These are phyloP conservation scores for Echeveria elegans DNA, from an alignment of 164 flowering plant genomes.

Conservation along the genomic window DNA sequence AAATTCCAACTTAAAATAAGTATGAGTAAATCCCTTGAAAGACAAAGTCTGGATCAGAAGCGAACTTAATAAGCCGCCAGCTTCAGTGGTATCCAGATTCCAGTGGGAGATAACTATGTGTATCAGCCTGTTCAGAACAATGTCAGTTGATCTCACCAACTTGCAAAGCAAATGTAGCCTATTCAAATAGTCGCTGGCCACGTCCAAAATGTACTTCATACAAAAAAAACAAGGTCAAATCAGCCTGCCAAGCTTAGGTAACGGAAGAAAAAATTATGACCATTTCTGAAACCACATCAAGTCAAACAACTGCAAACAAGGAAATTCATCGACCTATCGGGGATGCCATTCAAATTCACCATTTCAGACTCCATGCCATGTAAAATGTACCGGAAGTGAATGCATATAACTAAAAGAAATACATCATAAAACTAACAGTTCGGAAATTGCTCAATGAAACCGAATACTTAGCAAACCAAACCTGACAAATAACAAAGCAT, in stretches of 20 bases:
- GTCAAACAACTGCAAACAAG: not conserved
- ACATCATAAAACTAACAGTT: too few species aligned
- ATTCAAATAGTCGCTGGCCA: slow-evolving; percentile 89
- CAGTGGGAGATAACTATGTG: not conserved
- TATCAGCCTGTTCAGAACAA: slow-evolving; percentile 76
- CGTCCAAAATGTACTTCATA: slow-evolving; percentile 73
- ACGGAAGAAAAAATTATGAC: not conserved
- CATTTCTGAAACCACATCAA: not conserved
- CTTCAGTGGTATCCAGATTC: not conserved
- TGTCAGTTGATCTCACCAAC: slow-evolving; percentile 90
- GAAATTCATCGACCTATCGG: not conserved
- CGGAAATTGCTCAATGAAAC: too few species aligned
- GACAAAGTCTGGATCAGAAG: not conserved
- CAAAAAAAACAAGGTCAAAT: not conserved
- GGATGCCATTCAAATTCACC: not conserved
- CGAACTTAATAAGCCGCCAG: not conserved
- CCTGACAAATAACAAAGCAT: too few species aligned
- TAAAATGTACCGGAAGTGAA: not conserved
- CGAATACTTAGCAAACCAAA: too few species aligned
- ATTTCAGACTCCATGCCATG: not conserved
- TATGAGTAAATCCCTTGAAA: not conserved
- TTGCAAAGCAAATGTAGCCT: slow-evolving; percentile 61
- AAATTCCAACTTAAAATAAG: not conserved
- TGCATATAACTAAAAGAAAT: not conserved
- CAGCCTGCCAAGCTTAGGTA: not conserved